phyloP scores from a whole-genome alignment of 1,139 yeast genomes.

The Lodderomyces elongisporus region DNA sequence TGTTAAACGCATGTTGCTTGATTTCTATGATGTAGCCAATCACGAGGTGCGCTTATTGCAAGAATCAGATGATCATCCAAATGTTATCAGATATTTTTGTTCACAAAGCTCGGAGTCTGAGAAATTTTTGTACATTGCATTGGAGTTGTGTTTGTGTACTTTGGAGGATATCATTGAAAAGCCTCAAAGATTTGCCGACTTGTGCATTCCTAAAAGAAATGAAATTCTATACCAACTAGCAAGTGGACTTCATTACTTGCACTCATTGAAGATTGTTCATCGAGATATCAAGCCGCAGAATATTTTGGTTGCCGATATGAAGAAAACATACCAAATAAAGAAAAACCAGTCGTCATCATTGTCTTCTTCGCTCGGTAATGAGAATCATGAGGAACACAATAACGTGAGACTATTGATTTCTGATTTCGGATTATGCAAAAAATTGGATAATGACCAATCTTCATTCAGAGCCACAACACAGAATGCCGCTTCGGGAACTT shows the following conservation, averaged over 20 bases:
- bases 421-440: conserved; percentile 93
- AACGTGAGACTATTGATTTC: conserved; percentile 69
- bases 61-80: conserved; percentile 95
- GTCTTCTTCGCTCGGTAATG: too few relatives aligned
- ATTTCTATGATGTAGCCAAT: conserved; percentile 92
- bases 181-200: conserved; percentile 33
- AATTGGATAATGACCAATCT: conserved; percentile 85
- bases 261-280: conserved; percentile 87
- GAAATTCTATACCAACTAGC: conserved; percentile 73
- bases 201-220: conserved; percentile 21
- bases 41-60: conserved; percentile 85
- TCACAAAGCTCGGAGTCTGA: conserved; percentile 72
- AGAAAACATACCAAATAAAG: conserved; percentile 9
- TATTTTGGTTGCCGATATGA: conserved; percentile 74
- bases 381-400: conserved; percentile 8
- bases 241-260: conserved; percentile 81
- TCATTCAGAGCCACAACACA: conserved; percentile 90
- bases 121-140: conserved; percentile 83
- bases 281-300: conserved; percentile 96
- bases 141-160: conserved; percentile 86
- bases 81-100: conserved; percentile 88
- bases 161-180: conserved; percentile 77
- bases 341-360: too few relatives aligned
- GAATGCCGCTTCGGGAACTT: conserved; percentile 87
- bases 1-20: conserved; percentile 87